These are phyloP conservation scores for Leptomonas seymouri DNA, from an alignment of 208 protist species.

Conservation along the genomic window DNA sequence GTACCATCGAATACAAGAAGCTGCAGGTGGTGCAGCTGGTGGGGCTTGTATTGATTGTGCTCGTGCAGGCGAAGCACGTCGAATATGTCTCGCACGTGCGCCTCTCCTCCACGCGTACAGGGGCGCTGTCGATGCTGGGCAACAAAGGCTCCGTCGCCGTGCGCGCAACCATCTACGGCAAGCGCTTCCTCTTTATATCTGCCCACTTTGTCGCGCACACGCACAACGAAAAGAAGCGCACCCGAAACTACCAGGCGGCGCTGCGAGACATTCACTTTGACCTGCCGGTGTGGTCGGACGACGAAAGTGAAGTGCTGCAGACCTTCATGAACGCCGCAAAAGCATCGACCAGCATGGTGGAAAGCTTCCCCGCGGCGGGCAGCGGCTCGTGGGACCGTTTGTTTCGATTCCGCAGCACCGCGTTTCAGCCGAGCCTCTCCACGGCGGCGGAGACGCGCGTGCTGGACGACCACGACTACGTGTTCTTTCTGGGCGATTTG, in stretches of 20 bases:
- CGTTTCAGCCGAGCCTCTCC: constrained; percentile 30
- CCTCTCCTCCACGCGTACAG: constrained; percentile 74
- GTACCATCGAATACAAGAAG: constrained; percentile 55
- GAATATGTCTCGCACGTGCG: constrained; percentile 75
- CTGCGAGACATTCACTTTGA: constrained; percentile 72
- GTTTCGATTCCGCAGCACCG: constrained; percentile 33
- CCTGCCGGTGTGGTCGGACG: constrained; percentile 57
- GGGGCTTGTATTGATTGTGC: constrained; percentile 75
- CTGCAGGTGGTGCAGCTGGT: constrained; percentile 80
- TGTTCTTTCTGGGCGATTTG: constrained; percentile 94
- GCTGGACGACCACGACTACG: constrained; percentile 87
- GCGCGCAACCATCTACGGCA: constrained; percentile 86
- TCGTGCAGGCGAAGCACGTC: constrained; percentile 53
- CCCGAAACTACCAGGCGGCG: constrained; percentile 73
- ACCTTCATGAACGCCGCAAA: constrained; percentile 53
- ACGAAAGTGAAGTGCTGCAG: constrained; percentile 73
- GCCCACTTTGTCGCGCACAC: constrained; percentile 93
- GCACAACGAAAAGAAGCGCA: constrained; percentile 76
- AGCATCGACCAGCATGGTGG: constrained; percentile 6
- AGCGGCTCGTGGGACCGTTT: constrained; percentile 51
- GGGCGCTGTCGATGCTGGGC: constrained; percentile 74
- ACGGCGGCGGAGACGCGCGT: constrained; percentile 45
- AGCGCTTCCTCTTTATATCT: constrained; percentile 89
- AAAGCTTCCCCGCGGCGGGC: constrained; percentile 22
- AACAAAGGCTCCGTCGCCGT: constrained; percentile 93